These are phyloP conservation scores for Piper betle DNA, from an alignment of 164 flowering plant species.

Conservation along the genomic window DNA sequence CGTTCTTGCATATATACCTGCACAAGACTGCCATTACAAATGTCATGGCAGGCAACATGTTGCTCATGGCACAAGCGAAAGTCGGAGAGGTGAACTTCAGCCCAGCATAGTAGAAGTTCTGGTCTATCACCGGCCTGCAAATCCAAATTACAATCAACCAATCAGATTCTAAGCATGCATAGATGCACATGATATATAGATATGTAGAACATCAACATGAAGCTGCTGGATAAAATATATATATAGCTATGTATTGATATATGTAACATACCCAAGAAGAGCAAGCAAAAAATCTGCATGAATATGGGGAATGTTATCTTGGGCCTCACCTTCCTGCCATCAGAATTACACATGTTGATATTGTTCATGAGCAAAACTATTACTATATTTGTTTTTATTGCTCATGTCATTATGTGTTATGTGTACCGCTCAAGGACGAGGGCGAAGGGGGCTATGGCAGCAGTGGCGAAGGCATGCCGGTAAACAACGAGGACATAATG, in stretches of 20 bases:
- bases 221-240: neutral
- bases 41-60: constrained; percentile 21
- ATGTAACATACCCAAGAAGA: constrained; percentile 32
- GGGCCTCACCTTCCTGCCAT: constrained; percentile 26
- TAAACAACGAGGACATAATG: constrained; percentile 21
- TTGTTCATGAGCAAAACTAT: neutral
- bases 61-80: constrained; percentile 19
- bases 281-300: constrained; percentile 31
- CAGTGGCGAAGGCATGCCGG: constrained; percentile 21
- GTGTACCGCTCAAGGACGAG: constrained; percentile 18
- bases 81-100: constrained; percentile 17
- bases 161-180: neutral
- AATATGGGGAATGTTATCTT: constrained; percentile 26
- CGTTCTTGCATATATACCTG: constrained; percentile 8
- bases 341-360: neutral
- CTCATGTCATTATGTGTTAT: neutral
- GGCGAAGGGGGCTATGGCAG: constrained; percentile 19
- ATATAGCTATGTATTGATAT: too few species aligned
- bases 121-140: constrained; percentile 15
- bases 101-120: constrained; percentile 18
- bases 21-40: constrained; percentile 20
- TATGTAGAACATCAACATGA: neutral
- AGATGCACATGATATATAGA: neutral
- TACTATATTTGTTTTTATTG: neutral
- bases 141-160: neutral